A percentile compares a stretch with the other conserved stretches of the same genome.
Evolutionary conservation across 768 basidiomycete genomes (phyloP).

Genomic region (Hypsizygus marmoreus): DNA sequence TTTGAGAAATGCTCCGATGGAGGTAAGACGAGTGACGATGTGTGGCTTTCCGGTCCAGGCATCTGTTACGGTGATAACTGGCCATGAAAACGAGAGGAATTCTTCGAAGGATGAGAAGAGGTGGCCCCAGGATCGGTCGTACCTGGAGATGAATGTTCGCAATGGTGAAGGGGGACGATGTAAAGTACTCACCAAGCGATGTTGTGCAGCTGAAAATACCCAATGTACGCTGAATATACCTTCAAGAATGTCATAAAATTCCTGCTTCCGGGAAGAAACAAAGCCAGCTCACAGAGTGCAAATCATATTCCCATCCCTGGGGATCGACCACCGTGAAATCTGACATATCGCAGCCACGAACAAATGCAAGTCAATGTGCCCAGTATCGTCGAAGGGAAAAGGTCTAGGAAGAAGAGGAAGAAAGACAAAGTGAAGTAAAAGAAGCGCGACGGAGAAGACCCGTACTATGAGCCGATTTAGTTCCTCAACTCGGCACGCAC

Average conservation of each 20-base stretch:
- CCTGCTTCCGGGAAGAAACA: too few relatives aligned
- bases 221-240: constrained; percentile 45
- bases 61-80: constrained; percentile 77
- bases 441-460: too few relatives aligned
- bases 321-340: too few relatives aligned
- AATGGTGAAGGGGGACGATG: neutral
- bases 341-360: too few relatives aligned
- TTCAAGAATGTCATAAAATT: constrained; percentile 17
- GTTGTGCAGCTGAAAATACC: neutral
- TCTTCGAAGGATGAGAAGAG: constrained; percentile 78
- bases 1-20: constrained; percentile 74
- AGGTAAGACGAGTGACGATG: constrained; percentile 75
- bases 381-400: too few relatives aligned
- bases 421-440: too few relatives aligned
- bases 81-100: constrained; percentile 84
- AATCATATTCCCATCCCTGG: too few relatives aligned
- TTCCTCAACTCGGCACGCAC: too few relatives aligned
- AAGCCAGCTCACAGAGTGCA: too few relatives aligned
- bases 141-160: constrained; percentile 48
- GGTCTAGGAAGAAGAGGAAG: too few relatives aligned
- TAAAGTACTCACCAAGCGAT: neutral
- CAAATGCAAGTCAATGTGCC: too few relatives aligned
- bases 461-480: too few relatives aligned
- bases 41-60: constrained; percentile 70
- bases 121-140: constrained; percentile 78